Conservation (phyloP, 139 green algal genomes). For the Monoraphidium neglectum region DNA sequence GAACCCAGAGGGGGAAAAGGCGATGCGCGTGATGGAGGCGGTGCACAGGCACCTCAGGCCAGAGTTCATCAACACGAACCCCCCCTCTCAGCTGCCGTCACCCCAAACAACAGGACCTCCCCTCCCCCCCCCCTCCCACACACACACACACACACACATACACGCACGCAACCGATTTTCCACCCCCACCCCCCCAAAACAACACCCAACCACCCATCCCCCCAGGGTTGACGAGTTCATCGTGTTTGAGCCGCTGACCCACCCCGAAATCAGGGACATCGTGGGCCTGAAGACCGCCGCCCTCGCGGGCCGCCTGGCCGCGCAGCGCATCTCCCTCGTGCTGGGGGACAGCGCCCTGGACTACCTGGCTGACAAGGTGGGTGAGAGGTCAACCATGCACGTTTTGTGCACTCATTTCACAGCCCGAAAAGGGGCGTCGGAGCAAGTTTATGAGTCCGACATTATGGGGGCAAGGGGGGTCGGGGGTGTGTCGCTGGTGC, state of each 20-base stretch:
- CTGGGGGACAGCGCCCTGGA: constrained; percentile 36
- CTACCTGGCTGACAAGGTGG: constrained; percentile 25
- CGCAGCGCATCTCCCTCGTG: constrained; percentile 87
- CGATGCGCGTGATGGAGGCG: constrained; percentile 57
- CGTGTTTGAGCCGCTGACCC: constrained; percentile 88
- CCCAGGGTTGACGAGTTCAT: constrained; percentile 96
- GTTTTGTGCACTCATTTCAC: too few relatives aligned
- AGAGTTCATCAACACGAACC: constrained; percentile 87
- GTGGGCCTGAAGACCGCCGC: constrained; percentile 62
- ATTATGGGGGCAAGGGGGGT: too few relatives aligned
- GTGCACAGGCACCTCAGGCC: constrained; percentile 86
- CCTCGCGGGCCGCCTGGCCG: constrained; percentile 70
- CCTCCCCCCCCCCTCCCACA: too few relatives aligned
- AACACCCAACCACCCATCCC: too few relatives aligned
- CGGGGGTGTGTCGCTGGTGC: constrained; percentile 76
- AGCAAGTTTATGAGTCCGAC: too few relatives aligned
- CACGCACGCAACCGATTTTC: too few relatives aligned
- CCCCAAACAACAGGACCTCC: too few relatives aligned
- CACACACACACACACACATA: too few relatives aligned
- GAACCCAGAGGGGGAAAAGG: too few relatives aligned
- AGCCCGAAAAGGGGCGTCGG: too few relatives aligned
- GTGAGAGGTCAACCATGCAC: background rate
- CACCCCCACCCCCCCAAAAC: too few relatives aligned
- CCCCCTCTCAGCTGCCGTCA: too few relatives aligned
- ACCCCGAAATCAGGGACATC: constrained; percentile 88